A percentile compares a stretch with the other conserved stretches of the same genome.
phyloP scores from a whole-genome alignment of 306 rosid species.

The Senna siamea region DNA sequence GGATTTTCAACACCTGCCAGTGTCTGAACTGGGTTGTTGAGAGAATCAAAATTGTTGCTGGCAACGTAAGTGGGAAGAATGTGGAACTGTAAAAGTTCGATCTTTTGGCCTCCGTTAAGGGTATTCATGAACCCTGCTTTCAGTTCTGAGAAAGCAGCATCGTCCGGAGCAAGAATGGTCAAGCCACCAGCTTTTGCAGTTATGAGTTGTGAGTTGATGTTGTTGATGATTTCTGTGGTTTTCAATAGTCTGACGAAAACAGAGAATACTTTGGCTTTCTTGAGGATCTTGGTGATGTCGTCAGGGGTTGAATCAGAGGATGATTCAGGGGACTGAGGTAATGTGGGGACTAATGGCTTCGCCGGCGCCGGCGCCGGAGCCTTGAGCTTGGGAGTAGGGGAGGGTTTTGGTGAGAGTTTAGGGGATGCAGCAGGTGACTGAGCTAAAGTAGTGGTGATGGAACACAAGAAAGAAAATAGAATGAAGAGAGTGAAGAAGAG shows the following conservation, averaged over 20 bases:
- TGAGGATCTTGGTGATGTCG: constrained; percentile 44
- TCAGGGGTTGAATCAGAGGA: constrained; percentile 40
- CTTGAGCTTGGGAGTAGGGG: constrained; percentile 9
- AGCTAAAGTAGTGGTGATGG: constrained; percentile 16
- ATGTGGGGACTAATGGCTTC: constrained; percentile 45
- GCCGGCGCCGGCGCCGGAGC: constrained; percentile 33
- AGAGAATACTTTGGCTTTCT: constrained; percentile 41
- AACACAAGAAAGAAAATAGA: constrained; percentile 15
- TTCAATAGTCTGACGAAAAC: constrained; percentile 36
- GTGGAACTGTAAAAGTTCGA: constrained; percentile 48
- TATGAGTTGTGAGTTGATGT: constrained; percentile 42
- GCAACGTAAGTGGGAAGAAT: constrained; percentile 41
- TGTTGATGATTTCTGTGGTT: constrained; percentile 42
- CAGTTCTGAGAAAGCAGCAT: constrained; percentile 37
- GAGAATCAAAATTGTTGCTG: constrained; percentile 43
- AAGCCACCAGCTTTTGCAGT: constrained; percentile 31
- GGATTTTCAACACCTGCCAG: constrained; percentile 42
- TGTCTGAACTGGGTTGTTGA: constrained; percentile 47
- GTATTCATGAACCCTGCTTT: constrained; percentile 50
- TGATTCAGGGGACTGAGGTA: constrained; percentile 33
- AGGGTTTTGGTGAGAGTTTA: background rate
- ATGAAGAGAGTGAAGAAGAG: constrained; percentile 35
- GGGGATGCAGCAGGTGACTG: constrained; percentile 28
- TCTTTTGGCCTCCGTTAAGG: constrained; percentile 35
- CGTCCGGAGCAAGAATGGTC: constrained; percentile 43